Conservation (phyloP, 2,329 filamentous ascomycete species). For the Hymenoscyphus infarciens region DNA sequence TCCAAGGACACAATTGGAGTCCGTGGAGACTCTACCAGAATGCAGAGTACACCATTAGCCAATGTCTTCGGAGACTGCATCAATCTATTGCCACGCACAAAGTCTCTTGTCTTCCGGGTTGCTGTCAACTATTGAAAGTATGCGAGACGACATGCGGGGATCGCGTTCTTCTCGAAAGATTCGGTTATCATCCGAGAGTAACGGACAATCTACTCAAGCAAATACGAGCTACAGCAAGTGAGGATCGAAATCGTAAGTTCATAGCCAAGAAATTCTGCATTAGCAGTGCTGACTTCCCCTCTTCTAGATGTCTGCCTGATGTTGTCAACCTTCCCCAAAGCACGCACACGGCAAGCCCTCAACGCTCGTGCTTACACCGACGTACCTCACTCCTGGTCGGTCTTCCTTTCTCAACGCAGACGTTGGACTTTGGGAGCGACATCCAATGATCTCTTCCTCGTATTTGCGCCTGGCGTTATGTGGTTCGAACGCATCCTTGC, state of each 20-base stretch:
- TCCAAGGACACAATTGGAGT: conserved; percentile 40
- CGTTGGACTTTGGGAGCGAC: conserved; percentile 48
- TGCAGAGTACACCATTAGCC: conserved; percentile 47
- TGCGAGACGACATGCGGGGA: conserved; percentile 48
- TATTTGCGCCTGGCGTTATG: conserved; percentile 42
- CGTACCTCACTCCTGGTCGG: conserved; percentile 43
- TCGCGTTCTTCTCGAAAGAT: conserved; percentile 43
- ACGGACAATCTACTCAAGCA: conserved; percentile 47
- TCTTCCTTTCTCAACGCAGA: conserved; percentile 48
- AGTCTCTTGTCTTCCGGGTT: conserved; percentile 47
- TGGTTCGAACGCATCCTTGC: conserved; percentile 44
- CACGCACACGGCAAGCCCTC: conserved; percentile 45
- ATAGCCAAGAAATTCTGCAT: conserved; percentile 35
- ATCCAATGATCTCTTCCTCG: conserved; percentile 48
- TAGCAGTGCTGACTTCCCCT: conserved; percentile 17
- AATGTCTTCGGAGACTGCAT: conserved; percentile 46
- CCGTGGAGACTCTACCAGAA: conserved; percentile 47
- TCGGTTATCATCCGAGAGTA: conserved; percentile 48
- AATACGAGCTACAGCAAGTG: conserved; percentile 47
- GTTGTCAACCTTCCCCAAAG: conserved; percentile 43
- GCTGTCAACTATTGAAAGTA: conserved; percentile 48
- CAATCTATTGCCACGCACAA: conserved; percentile 48
- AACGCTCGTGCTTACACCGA: conserved; percentile 46
- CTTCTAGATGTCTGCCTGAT: conserved; percentile 35
- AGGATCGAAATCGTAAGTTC: conserved; percentile 42